These are phyloP conservation scores for Neoboletus magnificus DNA, from an alignment of 768 basidiomycete species.

Conservation along the genomic window DNA sequence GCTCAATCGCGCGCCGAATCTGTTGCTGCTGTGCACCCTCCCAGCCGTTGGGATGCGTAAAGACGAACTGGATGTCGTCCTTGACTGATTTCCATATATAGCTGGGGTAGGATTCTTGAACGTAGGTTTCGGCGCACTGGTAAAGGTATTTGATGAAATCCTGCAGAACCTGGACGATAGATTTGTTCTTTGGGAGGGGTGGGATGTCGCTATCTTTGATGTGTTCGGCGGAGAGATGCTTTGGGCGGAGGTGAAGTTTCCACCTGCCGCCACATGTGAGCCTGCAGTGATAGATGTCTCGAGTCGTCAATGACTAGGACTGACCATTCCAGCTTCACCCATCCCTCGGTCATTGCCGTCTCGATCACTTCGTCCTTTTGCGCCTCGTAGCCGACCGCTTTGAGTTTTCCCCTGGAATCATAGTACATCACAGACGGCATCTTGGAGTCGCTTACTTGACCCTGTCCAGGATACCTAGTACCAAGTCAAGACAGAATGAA, in stretches of 20 bases:
- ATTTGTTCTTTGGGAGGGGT: constrained; percentile 38
- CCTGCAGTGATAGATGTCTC: not conserved
- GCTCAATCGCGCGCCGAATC: constrained; percentile 49
- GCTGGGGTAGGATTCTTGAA: constrained; percentile 38
- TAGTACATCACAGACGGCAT: constrained; percentile 48
- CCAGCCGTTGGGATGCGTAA: constrained; percentile 65
- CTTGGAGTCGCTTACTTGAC: constrained; percentile 39
- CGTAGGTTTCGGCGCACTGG: constrained; percentile 40
- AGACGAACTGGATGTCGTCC: constrained; percentile 43
- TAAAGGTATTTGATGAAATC: constrained; percentile 46
- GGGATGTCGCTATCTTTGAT: constrained; percentile 32
- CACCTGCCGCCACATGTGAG: constrained; percentile 21
- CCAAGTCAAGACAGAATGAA: not conserved
- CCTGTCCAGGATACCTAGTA: constrained; percentile 37
- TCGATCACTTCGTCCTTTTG: constrained; percentile 34
- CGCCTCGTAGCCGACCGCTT: constrained; percentile 42
- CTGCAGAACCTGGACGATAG: constrained; percentile 37
- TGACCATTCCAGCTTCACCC: constrained; percentile 44
- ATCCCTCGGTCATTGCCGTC: constrained; percentile 36
- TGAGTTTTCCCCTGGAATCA: constrained; percentile 34
- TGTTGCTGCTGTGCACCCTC: constrained; percentile 51
- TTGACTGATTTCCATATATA: constrained; percentile 46
- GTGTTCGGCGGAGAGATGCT: constrained; percentile 23
- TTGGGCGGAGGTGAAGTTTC: constrained; percentile 38
- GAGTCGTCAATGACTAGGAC: not conserved